Percentiles rank a stretch among this genome's conserved stretches.
phyloP scores from a whole-genome alignment of 202 grass and related monocot species.

The Elaeis oleifera region DNA sequence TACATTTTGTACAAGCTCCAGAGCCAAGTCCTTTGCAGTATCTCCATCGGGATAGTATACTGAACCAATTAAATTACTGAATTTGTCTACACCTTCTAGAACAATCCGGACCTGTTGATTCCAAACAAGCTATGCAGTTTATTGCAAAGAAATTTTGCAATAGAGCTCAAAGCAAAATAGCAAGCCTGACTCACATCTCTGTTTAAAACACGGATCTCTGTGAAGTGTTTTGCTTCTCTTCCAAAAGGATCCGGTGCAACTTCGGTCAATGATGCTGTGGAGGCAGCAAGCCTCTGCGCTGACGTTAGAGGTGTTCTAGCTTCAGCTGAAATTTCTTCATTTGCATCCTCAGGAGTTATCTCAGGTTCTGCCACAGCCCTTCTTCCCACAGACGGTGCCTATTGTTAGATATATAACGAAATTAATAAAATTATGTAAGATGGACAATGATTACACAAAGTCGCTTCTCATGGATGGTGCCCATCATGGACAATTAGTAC shows the following conservation, averaged over 20 bases:
- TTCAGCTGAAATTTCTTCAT: slow-evolving; percentile 52
- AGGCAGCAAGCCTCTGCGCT: slow-evolving; percentile 78
- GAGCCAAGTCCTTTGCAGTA: slow-evolving; percentile 72
- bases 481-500: slow-evolving; percentile 20
- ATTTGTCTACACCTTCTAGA: slow-evolving; percentile 90
- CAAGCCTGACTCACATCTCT: slow-evolving; percentile 60
- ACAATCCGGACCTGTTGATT: slow-evolving; percentile 71
- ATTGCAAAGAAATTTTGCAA: slow-evolving; percentile 15
- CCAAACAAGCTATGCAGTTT: slow-evolving; percentile 8
- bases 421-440: too few species aligned
- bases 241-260: slow-evolving; percentile 80
- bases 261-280: slow-evolving; percentile 42
- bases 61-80: slow-evolving; percentile 83
- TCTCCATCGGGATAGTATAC: slow-evolving; percentile 96
- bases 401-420: not conserved
- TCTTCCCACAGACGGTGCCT: slow-evolving; percentile 92
- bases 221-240: slow-evolving; percentile 90
- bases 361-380: slow-evolving; percentile 47
- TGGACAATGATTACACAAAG: too few species aligned
- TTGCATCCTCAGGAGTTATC: slow-evolving; percentile 33
- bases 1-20: slow-evolving; percentile 97
- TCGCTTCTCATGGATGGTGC: slow-evolving; percentile 82
- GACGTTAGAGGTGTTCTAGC: slow-evolving; percentile 50
- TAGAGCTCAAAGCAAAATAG: not conserved
- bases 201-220: slow-evolving; percentile 74